Evolutionary conservation across 1,139 yeast genomes (phyloP), one percentile per base, ranked within the genome.

Genomic region (Protomyces lactucae-debilis): DNA sequence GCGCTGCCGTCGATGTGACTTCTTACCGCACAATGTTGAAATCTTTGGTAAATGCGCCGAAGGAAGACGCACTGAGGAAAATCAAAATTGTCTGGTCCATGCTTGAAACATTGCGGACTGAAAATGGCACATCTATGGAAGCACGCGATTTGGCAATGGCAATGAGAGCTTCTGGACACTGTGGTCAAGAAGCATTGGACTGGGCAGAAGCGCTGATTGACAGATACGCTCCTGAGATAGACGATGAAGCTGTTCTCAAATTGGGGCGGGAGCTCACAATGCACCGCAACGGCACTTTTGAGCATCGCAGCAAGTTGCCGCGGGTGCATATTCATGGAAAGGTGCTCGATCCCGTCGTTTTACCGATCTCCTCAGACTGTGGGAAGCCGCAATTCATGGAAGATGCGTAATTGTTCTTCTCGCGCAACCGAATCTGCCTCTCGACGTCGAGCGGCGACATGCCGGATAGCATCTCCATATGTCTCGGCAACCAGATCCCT

Each of bases 391-490:
- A 59, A 36, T 10, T 35, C 28, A 8, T 43, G 43, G 37, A 59
- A 59, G 28, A 59, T 21, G n/a, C 43, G 37, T 10, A 59, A 40
- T 23, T 59, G 63, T 14, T 59, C 39, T 16, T 52, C 63, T 12
- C 63, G 56, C 1, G 45, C 21, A 18, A 59, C 18, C 10, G 57
- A 39, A 9, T 52, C 57, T 10, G 40, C 52, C 21, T 52, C 63
- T 10, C 63, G 56, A 14, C 64, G 54, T 25, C 25, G 55, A 10
- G 64, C 64, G 2, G 60, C 60, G 12, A 60, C 64, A 32, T 45
- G 54, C 12, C 64, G 59, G n/a, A 60, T 54, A 5, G 64, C 60
- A 28, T 60, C 64, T 4, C 64, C 64, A 39, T 60, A 60, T 18
- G 53, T 54, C 25, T 60, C 60, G 8, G 64, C 39, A 39, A 60